phyloP scores from a whole-genome alignment of 2,329 filamentous ascomycete species.

The Colletotrichum graminicola region DNA sequence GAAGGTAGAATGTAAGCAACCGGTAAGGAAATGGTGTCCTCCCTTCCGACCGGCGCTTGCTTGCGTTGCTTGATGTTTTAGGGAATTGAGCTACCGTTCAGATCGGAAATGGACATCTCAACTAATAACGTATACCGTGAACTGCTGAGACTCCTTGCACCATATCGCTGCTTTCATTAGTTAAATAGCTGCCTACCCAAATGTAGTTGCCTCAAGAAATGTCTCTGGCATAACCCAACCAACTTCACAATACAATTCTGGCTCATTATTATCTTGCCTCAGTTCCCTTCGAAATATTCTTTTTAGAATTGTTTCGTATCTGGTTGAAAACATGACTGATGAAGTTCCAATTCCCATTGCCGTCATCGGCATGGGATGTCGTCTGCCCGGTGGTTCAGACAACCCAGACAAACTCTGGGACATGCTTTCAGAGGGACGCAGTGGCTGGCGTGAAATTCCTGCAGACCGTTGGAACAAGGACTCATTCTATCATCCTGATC shows the following conservation, averaged over 20 bases:
- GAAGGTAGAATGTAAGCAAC: background rate
- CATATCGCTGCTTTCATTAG: background rate
- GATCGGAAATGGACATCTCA: background rate
- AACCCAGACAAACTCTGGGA: conserved; percentile 48
- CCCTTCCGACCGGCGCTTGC: background rate
- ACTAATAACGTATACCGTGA: background rate
- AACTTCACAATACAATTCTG: background rate
- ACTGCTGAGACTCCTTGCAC: background rate
- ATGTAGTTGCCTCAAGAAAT: background rate
- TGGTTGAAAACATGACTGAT: background rate
- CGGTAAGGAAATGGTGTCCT: background rate
- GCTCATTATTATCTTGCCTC: background rate
- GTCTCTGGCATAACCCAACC: background rate
- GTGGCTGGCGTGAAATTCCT: conserved; percentile 44
- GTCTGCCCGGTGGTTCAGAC: conserved; percentile 46
- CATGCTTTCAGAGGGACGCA: conserved; percentile 45
- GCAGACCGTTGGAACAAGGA: conserved; percentile 45
- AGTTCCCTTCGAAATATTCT: background rate
- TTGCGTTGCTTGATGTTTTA: background rate
- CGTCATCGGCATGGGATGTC: conserved; percentile 49
- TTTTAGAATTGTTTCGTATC: background rate
- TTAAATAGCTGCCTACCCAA: background rate
- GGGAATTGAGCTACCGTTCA: background rate
- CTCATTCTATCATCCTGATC: conserved; percentile 44
- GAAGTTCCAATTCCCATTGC: conserved; percentile 45